Conservation (phyloP, 169 alveolate species). For the Babesia gibsoni region DNA sequence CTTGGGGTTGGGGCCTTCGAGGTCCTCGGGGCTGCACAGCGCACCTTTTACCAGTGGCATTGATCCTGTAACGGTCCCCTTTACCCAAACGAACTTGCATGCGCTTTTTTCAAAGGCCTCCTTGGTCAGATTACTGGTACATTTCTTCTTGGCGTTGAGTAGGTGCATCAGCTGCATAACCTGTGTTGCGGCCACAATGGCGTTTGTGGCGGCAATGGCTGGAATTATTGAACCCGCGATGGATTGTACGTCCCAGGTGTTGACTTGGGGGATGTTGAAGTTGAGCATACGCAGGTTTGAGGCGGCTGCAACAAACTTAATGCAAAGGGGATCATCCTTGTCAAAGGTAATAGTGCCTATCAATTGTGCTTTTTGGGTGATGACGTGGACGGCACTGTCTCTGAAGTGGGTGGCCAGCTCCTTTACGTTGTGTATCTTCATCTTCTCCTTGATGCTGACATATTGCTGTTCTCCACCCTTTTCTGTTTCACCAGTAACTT, state of each 20-base stretch:
- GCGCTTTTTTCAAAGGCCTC: constrained; percentile 1
- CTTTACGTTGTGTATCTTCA: neutral
- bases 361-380: constrained; percentile 9
- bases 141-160: neutral
- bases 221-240: constrained; percentile 97
- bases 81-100: constrained; percentile 54
- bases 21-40: constrained; percentile 43
- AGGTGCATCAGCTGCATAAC: constrained; percentile 82
- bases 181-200: constrained; percentile 91
- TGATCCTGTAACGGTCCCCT: constrained; percentile 53
- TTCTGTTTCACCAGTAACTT: neutral
- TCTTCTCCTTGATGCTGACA: neutral
- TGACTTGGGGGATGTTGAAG: constrained; percentile 78
- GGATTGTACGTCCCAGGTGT: constrained; percentile 83
- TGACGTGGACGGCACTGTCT: neutral
- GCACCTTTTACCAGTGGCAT: constrained; percentile 41
- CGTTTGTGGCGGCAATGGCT: constrained; percentile 95
- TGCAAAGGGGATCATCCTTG: constrained; percentile 88
- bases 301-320: constrained; percentile 89
- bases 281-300: constrained; percentile 89
- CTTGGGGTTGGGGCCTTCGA: constrained; percentile 50
- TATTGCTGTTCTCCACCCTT: neutral
- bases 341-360: constrained; percentile 80
- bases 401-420: constrained; percentile 39
- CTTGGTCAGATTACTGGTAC: neutral